Evolutionary conservation across 345 rosid genomes (phyloP), one percentile per base, ranked within the genome.

Genomic region (Salix suchowensis): DNA sequence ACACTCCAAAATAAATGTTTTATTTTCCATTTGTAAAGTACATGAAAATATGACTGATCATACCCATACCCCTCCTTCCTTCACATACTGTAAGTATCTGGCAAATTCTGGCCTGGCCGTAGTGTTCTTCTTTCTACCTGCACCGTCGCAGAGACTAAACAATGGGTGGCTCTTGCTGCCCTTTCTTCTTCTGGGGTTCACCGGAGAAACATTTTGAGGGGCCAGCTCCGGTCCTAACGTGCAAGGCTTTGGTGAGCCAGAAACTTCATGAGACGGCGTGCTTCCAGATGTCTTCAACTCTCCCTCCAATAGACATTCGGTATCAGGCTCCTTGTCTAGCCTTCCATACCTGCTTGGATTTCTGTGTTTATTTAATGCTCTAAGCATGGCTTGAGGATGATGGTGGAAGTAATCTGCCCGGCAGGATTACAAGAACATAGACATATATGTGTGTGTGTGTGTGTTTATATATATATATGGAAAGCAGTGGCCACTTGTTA

Each of bases 61-160:
- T 46, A 90, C 91, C 94, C 97, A 93, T 40, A 76, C 72, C 26
- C 97, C 97, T 3, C 91, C 94, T 58, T 94, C 95, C 79, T 85
- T 91, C 12, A 91, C 84, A 60, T 91, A 94, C 80, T 89, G 86
- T 36, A 94, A 42, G 76, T 94, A 94, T 84, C 97, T 86, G 0
- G 88, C 81, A 18, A 87, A 86, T 65, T 94, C 95, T 2, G 95
- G 95, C 74, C 75, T 89, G 0, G 95, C 87, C 14, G 91, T 89
- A 14, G 90, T 65, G 69, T 79, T 87, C 91, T 86, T 91, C 84
- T 86, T 88, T 32, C 88, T 83, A 6, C 89, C 81, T 4, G 50
- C 50, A 10, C 40, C 26, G n/a, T 84, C 80, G 16, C 90, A 90
- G 39, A 91, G 85, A 71, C 88, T 85, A 44, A 93, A 60, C 1